phyloP scores from a whole-genome alignment of 441 rosid genomes.

The Macaranga tanarius region DNA sequence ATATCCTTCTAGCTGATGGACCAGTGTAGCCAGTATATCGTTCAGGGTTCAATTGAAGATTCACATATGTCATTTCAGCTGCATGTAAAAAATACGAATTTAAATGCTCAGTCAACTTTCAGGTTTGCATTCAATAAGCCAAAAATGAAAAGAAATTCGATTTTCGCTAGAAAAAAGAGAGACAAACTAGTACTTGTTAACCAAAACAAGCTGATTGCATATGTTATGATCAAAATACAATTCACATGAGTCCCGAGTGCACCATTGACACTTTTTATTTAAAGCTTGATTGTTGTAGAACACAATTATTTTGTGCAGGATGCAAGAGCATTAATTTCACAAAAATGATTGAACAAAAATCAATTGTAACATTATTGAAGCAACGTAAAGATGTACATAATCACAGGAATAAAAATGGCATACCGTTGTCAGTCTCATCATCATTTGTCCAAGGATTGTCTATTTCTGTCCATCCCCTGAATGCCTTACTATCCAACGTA shows the following conservation, averaged over 20 bases:
- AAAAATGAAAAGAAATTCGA: not conserved
- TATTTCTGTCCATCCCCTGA: constrained; percentile 79
- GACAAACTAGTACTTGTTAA: not conserved
- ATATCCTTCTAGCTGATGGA: constrained; percentile 94
- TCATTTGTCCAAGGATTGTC: constrained; percentile 97
- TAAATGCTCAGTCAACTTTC: constrained; percentile 11
- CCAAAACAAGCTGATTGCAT: not conserved
- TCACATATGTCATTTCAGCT: constrained; percentile 94
- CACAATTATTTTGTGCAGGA: not conserved
- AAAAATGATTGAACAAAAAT: not conserved
- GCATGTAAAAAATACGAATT: constrained; percentile 29
- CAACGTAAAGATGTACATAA: not conserved
- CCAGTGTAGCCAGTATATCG: constrained; percentile 87
- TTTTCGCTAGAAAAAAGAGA: not conserved
- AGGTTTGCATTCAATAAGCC: constrained; percentile 9
- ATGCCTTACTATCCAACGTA: constrained; percentile 64
- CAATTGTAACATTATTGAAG: not conserved
- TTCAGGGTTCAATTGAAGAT: constrained; percentile 89
- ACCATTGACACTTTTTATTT: not conserved
- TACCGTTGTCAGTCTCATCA: constrained; percentile 91
- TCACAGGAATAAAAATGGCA: constrained; percentile 4
- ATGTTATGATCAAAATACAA: not conserved
- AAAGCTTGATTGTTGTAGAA: not conserved
- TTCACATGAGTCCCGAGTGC: not conserved
- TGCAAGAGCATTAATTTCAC: constrained; percentile 1